phyloP scores from a whole-genome alignment of 1,284 basidiomycete species.

The Moniliella sp. region DNA sequence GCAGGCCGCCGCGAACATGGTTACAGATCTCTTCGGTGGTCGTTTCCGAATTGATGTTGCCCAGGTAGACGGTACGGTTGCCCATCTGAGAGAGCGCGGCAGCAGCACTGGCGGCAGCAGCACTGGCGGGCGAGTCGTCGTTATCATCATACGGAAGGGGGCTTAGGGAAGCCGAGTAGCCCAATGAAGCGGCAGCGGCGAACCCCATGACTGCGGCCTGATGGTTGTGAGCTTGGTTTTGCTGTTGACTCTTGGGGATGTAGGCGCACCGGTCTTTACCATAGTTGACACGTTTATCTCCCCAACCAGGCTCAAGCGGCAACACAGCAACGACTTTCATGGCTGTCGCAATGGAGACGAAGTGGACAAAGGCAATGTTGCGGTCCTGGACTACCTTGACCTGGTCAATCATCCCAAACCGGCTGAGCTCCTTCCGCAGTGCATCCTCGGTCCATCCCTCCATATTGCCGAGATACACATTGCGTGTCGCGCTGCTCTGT shows the following conservation, averaged over 20 bases:
- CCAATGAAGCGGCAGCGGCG: constrained; percentile 28
- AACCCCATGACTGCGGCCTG: constrained; percentile 31
- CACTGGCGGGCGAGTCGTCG: constrained; percentile 4
- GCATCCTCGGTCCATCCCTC: constrained; percentile 20
- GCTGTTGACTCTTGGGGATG: constrained; percentile 30
- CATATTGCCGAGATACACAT: constrained; percentile 26
- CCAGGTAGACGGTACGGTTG: constrained; percentile 31
- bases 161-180: constrained; percentile 21
- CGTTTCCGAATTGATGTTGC: constrained; percentile 31
- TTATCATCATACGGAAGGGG: constrained; percentile 1
- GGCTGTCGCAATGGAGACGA: constrained; percentile 27
- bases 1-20: constrained; percentile 29
- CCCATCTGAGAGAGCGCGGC: constrained; percentile 20
- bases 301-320: constrained; percentile 23
- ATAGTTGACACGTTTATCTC: constrained; percentile 24
- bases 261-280: constrained; percentile 33
- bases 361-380: constrained; percentile 31
- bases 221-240: constrained; percentile 32
- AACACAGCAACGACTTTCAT: constrained; percentile 27
- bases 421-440: constrained; percentile 20
- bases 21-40: constrained; percentile 33
- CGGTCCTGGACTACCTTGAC: constrained; percentile 32
- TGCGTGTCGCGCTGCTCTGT: constrained; percentile 26
- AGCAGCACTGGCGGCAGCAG: neutral
- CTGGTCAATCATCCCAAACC: constrained; percentile 31